Percentiles rank a stretch among this genome's conserved stretches.
Conservation (phyloP, 148 eudicot genomes). For the Silene latifolia region DNA sequence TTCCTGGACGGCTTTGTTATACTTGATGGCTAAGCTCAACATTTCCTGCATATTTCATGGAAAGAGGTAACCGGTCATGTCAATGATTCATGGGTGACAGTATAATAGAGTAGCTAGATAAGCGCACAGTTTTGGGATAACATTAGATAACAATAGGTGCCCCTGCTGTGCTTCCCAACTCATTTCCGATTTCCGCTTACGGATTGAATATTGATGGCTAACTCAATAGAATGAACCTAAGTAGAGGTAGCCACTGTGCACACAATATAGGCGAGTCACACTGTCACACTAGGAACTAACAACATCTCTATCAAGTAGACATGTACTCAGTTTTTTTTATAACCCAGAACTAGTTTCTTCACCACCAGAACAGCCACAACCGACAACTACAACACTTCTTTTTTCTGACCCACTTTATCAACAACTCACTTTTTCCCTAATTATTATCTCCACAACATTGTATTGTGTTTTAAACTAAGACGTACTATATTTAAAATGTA, state of each 20-base stretch:
- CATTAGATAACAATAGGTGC: no score
- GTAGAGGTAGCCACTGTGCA: not conserved
- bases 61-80: not conserved
- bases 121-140: no score
- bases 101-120: no score
- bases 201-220: no score
- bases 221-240: no score
- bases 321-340: not conserved
- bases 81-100: not conserved
- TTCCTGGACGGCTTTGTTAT: slow-evolving; percentile 95
- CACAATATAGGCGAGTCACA: not conserved
- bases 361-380: not conserved
- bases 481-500: no score
- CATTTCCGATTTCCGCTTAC: no score
- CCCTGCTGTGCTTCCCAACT: no score
- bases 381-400: no score
- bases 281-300: not conserved
- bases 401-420: not conserved
- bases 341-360: not conserved
- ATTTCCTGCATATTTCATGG: slow-evolving; percentile 57
- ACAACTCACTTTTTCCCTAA: not conserved
- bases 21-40: slow-evolving; percentile 75
- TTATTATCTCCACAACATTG: no score
- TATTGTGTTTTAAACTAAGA: no score
- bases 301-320: not conserved